phyloP scores from a whole-genome alignment of 169 alveolate species.

The Cryptosporidium parvum region DNA sequence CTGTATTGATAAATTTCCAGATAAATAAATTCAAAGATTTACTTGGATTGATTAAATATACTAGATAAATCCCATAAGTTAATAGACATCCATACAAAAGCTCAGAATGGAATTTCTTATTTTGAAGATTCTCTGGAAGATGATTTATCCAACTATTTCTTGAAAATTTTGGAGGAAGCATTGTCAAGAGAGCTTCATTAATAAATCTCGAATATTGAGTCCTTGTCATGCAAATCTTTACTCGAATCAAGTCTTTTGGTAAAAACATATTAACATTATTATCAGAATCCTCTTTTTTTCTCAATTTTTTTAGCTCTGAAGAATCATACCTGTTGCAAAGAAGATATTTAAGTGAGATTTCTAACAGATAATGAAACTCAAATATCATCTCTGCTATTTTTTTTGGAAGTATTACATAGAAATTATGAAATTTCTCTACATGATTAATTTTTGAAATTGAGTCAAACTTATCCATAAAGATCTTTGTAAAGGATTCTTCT shows the following conservation, averaged over 20 bases:
- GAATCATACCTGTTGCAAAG: neutral
- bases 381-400: constrained; percentile 21
- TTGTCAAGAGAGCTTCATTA: constrained; percentile 30
- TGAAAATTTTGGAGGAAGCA: constrained; percentile 19
- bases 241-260: constrained; percentile 19
- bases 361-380: constrained; percentile 37
- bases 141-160: constrained; percentile 1
- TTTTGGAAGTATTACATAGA: constrained; percentile 31
- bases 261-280: neutral
- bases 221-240: constrained; percentile 55
- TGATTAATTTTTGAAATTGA: constrained; percentile 30
- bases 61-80: constrained; percentile 35
- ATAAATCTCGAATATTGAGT: constrained; percentile 61
- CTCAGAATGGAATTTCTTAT: constrained; percentile 16
- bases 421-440: constrained; percentile 46
- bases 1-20: constrained; percentile 26
- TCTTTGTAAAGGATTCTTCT: constrained; percentile 8
- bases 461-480: constrained; percentile 51
- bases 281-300: neutral
- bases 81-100: constrained; percentile 20
- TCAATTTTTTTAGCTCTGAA: neutral
- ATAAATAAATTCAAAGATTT: constrained; percentile 13
- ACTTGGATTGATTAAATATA: constrained; percentile 15
- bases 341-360: constrained; percentile 20
- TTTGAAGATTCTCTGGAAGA: constrained; percentile 4